Evolutionary conservation across 805 yeast species (phyloP), one percentile per base, ranked within the genome.

Genomic region (Teunomyces aglyptinius): DNA sequence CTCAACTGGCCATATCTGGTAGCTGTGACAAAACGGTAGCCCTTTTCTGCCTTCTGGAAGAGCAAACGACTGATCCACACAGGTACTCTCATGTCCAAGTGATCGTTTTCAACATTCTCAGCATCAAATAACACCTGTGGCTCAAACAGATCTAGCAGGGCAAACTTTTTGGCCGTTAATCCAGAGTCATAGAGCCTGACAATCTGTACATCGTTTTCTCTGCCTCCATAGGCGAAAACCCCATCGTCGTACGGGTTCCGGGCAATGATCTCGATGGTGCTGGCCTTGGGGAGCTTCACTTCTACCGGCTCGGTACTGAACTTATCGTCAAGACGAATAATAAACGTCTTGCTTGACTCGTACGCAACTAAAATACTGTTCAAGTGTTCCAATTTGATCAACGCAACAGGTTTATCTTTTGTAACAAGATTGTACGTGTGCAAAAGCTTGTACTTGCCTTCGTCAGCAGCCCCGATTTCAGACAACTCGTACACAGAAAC

Each of bases 171-270:
- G 11, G 45, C 41, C 15, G 56, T 48, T 6, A 58, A 44, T n/a
- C 58, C 63, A 4, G 54, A 46, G 1, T 61, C 61, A 42, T 65
- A 68, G 18, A 80, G 50, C 36, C 68, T 53, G 40, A 78, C 61
- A 16, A 84, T 65, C 43, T 78, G 78, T 4, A 87, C 67, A 60
- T 88, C 91, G 49, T 82, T 82, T 55, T 90, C 95, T 58, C 88
- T 81, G 24, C 98, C 99, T 29, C 97, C 97, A 57, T 72, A 80
- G 1, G 94, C 96, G 64, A 86, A 81, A 1, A 82, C 62, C 18
- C 80, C 78, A 6, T 63, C 61, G 16, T 70, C 73, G 12, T 62
- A 57, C 3, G 82, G 83, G 55, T 81, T 81, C 27, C 67, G 61
- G 10, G 64, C 61, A 58, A 77, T 78, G 31, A 81, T 63, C 47